Percentiles rank a stretch among this genome's conserved stretches.
Evolutionary conservation across 768 basidiomycete genomes (phyloP).

Genomic region (Lactarius quietus): DNA sequence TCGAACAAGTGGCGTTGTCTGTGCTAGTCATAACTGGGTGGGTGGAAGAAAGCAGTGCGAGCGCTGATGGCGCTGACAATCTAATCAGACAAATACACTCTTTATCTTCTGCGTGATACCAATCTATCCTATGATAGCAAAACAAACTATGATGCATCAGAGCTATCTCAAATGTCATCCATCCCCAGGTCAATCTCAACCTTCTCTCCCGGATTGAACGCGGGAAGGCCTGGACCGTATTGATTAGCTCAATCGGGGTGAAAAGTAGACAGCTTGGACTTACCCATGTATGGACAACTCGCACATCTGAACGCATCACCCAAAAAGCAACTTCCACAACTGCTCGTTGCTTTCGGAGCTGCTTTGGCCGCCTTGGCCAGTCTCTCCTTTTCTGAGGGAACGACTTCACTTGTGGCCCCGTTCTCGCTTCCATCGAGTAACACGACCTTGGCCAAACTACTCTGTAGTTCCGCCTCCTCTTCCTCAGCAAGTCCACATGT

Average conservation of each 20-base stretch:
- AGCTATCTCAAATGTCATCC: constrained; percentile 67
- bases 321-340: constrained; percentile 95
- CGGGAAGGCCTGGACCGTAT: constrained; percentile 76
- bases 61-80: neutral
- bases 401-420: constrained; percentile 56
- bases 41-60: neutral
- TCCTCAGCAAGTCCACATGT: constrained; percentile 94
- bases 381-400: constrained; percentile 59
- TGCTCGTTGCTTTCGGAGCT: constrained; percentile 87
- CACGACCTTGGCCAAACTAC: constrained; percentile 52
- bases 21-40: constrained; percentile 2
- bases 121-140: constrained; percentile 4
- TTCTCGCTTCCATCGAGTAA: constrained; percentile 60
- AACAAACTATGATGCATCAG: neutral
- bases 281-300: constrained; percentile 94
- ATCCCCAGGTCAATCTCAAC: constrained; percentile 86
- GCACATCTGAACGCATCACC: constrained; percentile 98
- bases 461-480: constrained; percentile 73
- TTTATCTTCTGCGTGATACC: neutral
- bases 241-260: constrained; percentile 2
- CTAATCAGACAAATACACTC: neutral
- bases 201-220: constrained; percentile 98
- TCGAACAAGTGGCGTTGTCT: neutral
- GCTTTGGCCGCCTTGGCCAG: constrained; percentile 61
- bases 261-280: constrained; percentile 33